Evolutionary conservation across 192 early-diverging fungal genomes (phyloP), one percentile per base, ranked within the genome.

Genomic region (Chytriomyces hyalinus): DNA sequence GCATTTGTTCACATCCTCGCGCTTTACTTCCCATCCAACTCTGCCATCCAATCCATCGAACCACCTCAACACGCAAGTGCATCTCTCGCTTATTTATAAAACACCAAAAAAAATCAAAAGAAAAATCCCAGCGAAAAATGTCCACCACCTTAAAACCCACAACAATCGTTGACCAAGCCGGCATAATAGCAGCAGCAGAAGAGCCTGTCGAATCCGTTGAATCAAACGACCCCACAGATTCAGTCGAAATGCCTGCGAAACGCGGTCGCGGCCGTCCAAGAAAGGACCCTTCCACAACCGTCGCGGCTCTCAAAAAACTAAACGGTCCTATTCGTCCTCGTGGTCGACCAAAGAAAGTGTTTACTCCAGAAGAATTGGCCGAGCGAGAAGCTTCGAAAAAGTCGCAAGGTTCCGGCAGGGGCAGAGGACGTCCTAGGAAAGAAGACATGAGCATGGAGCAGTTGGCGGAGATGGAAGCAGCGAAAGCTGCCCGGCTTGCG

Each of bases 251-350:
- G 53, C 20, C 53, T 13, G 53, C 53, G 53, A 57, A 57, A 57
- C 53, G 53, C 53, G 53, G 53, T 13, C 53, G 53, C 53, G 53
- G 53, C 15, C 53, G 53, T 57, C 53, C 53, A 57, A 57, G 53
- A 57, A 57, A 57, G 53, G 53, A 57, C 20, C 53, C 53, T n/a
- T 57, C 53, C 20, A 20, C 13, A 57, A 57, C 53, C 15, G 15
- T n/a, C 15, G 53, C 53, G 13, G 53, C 53, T 1, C 13, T n/a
- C 15, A 57, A 57, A 20, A 20, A 13, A 20, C 15, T 20, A 20
- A 57, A 13, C 15, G 53, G 53, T 13, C 15, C 13, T 13, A 57
- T n/a, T 13, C 53, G 53, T 13, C 15, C 15, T 13, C 13, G 53
- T 13, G 53, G 53, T n/a, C 53, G 53, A 57, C 53, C 53, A 13